Evolutionary conservation across 1,139 yeast species (phyloP).

Genomic region (Magnusiomyces suaveolens): DNA sequence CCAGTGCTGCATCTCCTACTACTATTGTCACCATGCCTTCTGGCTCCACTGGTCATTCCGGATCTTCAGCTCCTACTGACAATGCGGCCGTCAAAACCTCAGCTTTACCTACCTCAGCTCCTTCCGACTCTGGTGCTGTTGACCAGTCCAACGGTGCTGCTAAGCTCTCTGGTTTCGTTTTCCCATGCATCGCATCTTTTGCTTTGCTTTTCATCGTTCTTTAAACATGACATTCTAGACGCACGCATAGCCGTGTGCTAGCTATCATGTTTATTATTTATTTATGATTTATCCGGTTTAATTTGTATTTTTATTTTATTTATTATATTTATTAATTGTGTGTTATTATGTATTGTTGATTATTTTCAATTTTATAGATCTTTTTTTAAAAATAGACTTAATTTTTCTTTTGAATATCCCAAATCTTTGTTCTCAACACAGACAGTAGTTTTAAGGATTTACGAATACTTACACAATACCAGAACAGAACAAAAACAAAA

Average conservation of each 20-base stretch:
- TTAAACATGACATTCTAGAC: background rate
- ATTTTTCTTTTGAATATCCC: background rate
- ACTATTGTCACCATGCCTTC: background rate
- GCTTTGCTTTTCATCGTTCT: background rate
- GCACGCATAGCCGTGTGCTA: background rate
- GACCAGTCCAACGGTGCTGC: background rate
- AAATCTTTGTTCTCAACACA: background rate
- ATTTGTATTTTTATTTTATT: background rate
- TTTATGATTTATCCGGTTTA: background rate
- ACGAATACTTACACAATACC: too few species aligned
- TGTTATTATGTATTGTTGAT: background rate
- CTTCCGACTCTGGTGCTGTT: background rate
- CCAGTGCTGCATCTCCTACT: background rate
- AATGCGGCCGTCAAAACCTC: too few species aligned
- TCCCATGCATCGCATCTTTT: background rate
- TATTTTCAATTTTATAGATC: background rate
- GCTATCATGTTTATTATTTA: background rate
- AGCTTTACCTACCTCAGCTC: background rate
- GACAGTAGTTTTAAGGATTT: too few species aligned
- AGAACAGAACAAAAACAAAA: background rate
- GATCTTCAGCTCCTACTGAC: background rate
- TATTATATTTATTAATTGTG: background rate
- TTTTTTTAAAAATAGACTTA: too few species aligned
- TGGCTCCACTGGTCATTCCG: background rate
- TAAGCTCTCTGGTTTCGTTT: background rate